Evolutionary conservation across 768 basidiomycete genomes (phyloP), one percentile per base, ranked within the genome.

Genomic region (Porpolomopsis calyptriformis): DNA sequence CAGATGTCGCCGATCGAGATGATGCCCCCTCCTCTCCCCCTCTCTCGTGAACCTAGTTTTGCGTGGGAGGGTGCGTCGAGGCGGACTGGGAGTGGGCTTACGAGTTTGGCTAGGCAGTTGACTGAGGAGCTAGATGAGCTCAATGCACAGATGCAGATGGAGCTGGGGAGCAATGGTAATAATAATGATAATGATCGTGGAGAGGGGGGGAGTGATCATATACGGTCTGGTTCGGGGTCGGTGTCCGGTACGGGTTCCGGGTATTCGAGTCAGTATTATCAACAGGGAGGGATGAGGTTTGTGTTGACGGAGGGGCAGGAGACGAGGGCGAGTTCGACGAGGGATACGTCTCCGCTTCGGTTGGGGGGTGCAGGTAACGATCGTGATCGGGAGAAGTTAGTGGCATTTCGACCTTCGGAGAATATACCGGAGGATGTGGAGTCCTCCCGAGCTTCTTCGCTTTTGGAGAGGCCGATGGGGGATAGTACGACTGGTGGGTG

Each of bases 361-460:
- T 7, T 31, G 29, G 29, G 29, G 46, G 50, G 48, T 31, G 37
- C 38, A 43, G 27, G 47, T 43, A 40, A 39, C 46, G 49, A 40
- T 43, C n/a, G n/a, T 48, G 51, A 49, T 7, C 53, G 53, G 42
- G 55, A 56, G 39, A 55, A 60, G 34, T 59, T 63, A 26, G 49
- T 64, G 43, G 51, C 52, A 8, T 71, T 74, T 54, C 61, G 67
- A 24, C 58, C 67, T 4, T 64, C 67, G 4, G 61, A 54, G n/a
- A 63, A 57, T 19, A 60, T 78, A 18, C 73, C 73, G 2, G 74
- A 74, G 55, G 74, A 77, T 52, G 65, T 75, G 1, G 65, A 67
- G 40, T 72, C 70, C 4, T 68, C 66, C 11, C 52, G 63, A 10
- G 62, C 67, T 18, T 72, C 69, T 2, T 68, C 68, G 7, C 63